These are phyloP conservation scores for Aspergillus fructus DNA, from an alignment of 2,329 filamentous ascomycete species.

Conservation along the genomic window DNA sequence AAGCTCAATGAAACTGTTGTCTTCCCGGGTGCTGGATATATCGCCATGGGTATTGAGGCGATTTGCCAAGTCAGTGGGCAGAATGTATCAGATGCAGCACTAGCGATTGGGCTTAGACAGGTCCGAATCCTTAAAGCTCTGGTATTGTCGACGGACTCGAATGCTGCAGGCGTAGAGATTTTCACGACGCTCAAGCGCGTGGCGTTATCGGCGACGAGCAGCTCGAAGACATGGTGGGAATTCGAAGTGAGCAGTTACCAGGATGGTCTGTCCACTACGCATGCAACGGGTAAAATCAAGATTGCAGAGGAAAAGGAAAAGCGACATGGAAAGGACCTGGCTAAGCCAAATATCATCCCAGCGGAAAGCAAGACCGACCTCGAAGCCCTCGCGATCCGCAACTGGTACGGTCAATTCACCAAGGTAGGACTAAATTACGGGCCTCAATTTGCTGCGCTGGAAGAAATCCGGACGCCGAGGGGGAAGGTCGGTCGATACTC, in stretches of 20 bases:
- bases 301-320: neutral
- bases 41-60: neutral
- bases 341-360: neutral
- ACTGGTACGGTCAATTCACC: neutral
- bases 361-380: neutral
- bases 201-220: neutral
- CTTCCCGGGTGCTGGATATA: neutral
- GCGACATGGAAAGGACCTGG: neutral
- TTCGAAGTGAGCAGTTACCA: neutral
- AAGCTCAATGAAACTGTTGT: neutral
- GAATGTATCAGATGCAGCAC: neutral
- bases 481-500: neutral
- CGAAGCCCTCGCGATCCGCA: neutral
- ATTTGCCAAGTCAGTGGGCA: neutral
- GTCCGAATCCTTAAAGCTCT: neutral
- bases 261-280: neutral
- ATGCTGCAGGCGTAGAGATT: neutral
- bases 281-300: neutral
- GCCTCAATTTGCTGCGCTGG: neutral
- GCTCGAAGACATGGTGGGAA: neutral
- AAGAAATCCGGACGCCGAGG: neutral
- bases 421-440: neutral
- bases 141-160: neutral
- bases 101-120: neutral
- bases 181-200: neutral